Evolutionary conservation across 495 filamentous ascomycete species (phyloP), one percentile per base, ranked within the genome.

Genomic region (Coniosporium apollinis): DNA sequence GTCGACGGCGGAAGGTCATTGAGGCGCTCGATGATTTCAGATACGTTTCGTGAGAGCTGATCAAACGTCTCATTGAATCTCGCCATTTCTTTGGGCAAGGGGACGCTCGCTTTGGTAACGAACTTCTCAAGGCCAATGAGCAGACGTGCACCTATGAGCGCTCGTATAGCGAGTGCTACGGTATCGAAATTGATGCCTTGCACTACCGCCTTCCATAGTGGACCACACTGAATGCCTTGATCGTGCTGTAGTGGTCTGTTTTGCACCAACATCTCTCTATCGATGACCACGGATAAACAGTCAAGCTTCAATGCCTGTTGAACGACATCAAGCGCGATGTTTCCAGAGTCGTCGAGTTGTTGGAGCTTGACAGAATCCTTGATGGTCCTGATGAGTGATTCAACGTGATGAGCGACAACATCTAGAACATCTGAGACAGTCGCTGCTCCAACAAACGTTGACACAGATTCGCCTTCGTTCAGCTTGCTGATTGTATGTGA

Each of bases 121-220:
- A 92, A 77, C 15, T 70, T 71, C 52, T 93, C 83, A 19, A 91
- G 60, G 0, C 72, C 71, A 6, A 76, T 64, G 2, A 93, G 64
- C 2, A 67, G 67, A 25, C 70, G 58, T 15, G 76, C 74, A 7
- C 79, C 81, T 30, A 75, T 56, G n/a, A 93, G 51, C 43, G 82
- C 72, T 20, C 67, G 68, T 19, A 65, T 74, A 9, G 81, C 83
- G 5, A 93, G 60, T 2, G 62, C 64, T 14, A 74, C 43, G 38
- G 76, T 73, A 5, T 71, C 65, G 22, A 65, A 61, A 46, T 72
- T 65, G 21, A 92, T 67, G 24, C 74, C 66, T 34, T 70, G 65
- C 20, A 86, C 60, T 21, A 84, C 74, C 1, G 69, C 65, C 44
- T 82, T 74, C 86, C 85, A 93, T 19, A 91, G 70, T 1, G 62